Percentiles rank a stretch among this genome's conserved stretches.
Conservation (phyloP, 352 stramenopile species). For the Phytophthora boehmeriae region DNA sequence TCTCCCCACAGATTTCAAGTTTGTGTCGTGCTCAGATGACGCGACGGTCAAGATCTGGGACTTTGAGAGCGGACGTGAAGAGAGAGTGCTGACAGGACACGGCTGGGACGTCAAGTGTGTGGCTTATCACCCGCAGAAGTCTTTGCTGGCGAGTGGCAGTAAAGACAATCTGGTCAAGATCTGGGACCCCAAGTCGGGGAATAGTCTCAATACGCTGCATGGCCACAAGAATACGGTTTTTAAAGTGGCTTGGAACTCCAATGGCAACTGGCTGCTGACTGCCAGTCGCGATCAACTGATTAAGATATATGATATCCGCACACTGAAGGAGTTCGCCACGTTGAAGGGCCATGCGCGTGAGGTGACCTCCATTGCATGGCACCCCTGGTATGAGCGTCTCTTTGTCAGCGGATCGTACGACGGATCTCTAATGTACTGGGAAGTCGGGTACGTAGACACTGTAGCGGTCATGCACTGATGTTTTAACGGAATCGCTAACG, state of each 20-base stretch:
- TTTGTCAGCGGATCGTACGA: slow-evolving; percentile 98
- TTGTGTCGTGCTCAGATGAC: slow-evolving; percentile 97
- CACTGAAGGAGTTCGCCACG: slow-evolving; percentile 95
- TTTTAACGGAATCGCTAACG: neutral
- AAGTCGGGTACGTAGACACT: slow-evolving; percentile 80
- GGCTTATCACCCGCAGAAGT: slow-evolving; percentile 95
- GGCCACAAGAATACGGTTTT: slow-evolving; percentile 99
- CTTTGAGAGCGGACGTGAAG: slow-evolving; percentile 92
- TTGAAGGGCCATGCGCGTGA: slow-evolving; percentile 96
- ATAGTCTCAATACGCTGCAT: slow-evolving; percentile 94
- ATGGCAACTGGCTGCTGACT: slow-evolving; percentile 98
- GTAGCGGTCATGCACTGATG: neutral
- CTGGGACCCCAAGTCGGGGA: slow-evolving; percentile 96
- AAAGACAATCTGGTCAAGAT: slow-evolving; percentile 99
- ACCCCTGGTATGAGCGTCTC: slow-evolving; percentile 96
- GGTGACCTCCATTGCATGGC: slow-evolving; percentile 96
- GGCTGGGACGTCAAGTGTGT: slow-evolving; percentile 98
- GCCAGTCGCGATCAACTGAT: slow-evolving; percentile 97
- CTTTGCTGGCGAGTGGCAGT: slow-evolving; percentile 93
- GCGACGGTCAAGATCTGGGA: slow-evolving; percentile 95
- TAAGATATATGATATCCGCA: slow-evolving; percentile 98
- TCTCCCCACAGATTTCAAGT: slow-evolving; percentile 98
- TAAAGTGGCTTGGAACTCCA: slow-evolving; percentile 97
- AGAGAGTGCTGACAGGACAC: slow-evolving; percentile 95
- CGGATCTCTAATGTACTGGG: slow-evolving; percentile 98